Conservation (phyloP, 768 basidiomycete species). For the Paxillus ammoniavirescens region DNA sequence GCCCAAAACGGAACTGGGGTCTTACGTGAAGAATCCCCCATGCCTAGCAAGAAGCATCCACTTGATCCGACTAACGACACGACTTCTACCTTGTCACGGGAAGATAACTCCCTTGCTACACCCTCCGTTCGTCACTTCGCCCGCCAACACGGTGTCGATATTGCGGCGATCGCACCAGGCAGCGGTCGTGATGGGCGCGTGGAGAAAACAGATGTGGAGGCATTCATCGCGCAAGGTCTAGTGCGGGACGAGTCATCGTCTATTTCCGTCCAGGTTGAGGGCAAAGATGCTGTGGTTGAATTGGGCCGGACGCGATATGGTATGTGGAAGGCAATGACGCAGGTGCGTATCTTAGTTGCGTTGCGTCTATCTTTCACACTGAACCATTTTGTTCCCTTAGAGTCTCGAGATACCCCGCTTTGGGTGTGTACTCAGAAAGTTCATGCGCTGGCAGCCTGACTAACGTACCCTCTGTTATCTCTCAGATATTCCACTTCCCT, state of each 20-base stretch:
- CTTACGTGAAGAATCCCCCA: not conserved
- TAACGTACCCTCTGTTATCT: not conserved
- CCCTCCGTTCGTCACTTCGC: conserved; percentile 82
- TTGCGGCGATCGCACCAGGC: conserved; percentile 56
- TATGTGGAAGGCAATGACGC: conserved; percentile 91
- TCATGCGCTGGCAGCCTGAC: not conserved
- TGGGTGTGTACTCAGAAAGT: conserved; percentile 44
- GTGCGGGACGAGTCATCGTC: not conserved
- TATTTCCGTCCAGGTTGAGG: not conserved
- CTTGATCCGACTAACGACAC: conserved; percentile 54
- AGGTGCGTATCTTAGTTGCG: conserved; percentile 42
- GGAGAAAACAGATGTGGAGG: conserved; percentile 72
- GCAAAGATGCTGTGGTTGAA: conserved; percentile 60
- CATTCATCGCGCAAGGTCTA: conserved; percentile 40
- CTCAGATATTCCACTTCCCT: conserved; percentile 69
- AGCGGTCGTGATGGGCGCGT: conserved; percentile 75
- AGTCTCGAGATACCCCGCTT: conserved; percentile 87
- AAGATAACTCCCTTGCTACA: conserved; percentile 55
- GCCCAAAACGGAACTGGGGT: not conserved
- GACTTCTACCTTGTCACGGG: conserved; percentile 13
- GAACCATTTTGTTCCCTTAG: conserved; percentile 35
- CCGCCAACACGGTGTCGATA: conserved; percentile 59
- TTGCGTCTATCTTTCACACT: not conserved
- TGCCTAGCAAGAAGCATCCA: conserved; percentile 47
- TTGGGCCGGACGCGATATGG: conserved; percentile 73